Conservation (phyloP, 805 yeast species). For the Myxozyma mucilagina region DNA sequence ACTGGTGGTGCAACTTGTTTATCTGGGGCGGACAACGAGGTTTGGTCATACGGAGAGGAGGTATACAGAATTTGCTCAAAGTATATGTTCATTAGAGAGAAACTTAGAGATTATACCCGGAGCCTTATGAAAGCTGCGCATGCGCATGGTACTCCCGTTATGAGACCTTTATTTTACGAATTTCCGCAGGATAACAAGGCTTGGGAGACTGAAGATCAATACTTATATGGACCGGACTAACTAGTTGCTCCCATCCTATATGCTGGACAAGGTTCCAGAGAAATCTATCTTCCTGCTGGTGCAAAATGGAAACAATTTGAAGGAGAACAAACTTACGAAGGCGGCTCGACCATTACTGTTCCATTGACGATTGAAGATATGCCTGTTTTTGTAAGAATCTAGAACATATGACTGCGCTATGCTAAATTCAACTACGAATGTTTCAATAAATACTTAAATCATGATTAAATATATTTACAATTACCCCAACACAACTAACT, state of each 20-base stretch:
- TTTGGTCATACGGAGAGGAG: conserved; percentile 31
- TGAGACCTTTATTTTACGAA: conserved; percentile 29
- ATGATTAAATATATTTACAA: background rate
- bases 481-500: background rate
- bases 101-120: conserved; percentile 26
- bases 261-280: conserved; percentile 9
- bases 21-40: conserved; percentile 32
- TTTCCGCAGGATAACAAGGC: conserved; percentile 20
- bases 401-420: background rate
- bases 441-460: background rate
- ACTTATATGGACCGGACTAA: conserved; percentile 28
- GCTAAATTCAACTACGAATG: background rate
- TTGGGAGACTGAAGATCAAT: conserved; percentile 31
- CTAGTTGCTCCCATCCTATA: conserved; percentile 27
- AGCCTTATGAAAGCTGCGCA: conserved; percentile 27
- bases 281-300: conserved; percentile 26
- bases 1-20: conserved; percentile 32
- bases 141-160: conserved; percentile 27
- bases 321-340: conserved; percentile 8
- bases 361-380: conserved; percentile 12
- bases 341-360: conserved; percentile 23
- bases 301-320: conserved; percentile 26
- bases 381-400: conserved; percentile 26
- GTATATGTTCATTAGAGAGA: conserved; percentile 25
- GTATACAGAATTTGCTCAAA: conserved; percentile 30